These are phyloP conservation scores for Toxicodendron radicans DNA, from an alignment of 345 rosid genomes.

Conservation along the genomic window DNA sequence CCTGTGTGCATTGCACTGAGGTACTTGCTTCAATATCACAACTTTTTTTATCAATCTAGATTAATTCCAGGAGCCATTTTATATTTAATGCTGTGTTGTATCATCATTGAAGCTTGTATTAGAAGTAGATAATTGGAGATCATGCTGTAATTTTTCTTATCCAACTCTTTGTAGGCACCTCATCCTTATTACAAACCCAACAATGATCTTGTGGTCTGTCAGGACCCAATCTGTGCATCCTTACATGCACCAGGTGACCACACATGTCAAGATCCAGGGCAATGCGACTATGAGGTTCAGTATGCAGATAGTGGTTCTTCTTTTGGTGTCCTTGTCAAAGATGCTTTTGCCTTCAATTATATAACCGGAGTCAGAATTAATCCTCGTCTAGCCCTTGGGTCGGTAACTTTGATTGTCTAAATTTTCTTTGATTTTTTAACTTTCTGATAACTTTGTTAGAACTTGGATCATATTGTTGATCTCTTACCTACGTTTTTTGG, in stretches of 20 bases:
- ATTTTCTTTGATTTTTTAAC: neutral
- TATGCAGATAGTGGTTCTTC: conserved; percentile 96
- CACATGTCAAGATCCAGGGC: conserved; percentile 56
- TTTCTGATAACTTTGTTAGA: neutral
- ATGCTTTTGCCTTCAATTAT: conserved; percentile 61
- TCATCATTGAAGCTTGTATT: neutral
- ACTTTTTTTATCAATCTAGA: neutral
- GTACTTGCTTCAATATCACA: conserved; percentile 14
- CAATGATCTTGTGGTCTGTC: conserved; percentile 60
- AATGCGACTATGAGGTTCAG: conserved; percentile 88
- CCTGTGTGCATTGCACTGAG: conserved; percentile 67
- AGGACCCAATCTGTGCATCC: conserved; percentile 78
- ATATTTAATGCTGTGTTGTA: neutral
- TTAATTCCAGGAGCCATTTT: neutral
- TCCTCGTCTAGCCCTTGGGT: conserved; percentile 85
- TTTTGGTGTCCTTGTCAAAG: conserved; percentile 83
- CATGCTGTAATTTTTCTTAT: neutral
- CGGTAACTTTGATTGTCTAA: conserved; percentile 14
- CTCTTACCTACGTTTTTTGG: neutral
- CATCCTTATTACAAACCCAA: conserved; percentile 82
- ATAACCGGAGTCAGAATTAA: conserved; percentile 50
- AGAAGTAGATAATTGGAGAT: neutral
- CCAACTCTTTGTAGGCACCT: conserved; percentile 60
- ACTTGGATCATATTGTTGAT: neutral
- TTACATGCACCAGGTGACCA: conserved; percentile 54